A percentile compares a stretch with the other conserved stretches of the same genome.
Conservation (phyloP, 805 yeast genomes). For the Saccharomycopsis sp. region DNA sequence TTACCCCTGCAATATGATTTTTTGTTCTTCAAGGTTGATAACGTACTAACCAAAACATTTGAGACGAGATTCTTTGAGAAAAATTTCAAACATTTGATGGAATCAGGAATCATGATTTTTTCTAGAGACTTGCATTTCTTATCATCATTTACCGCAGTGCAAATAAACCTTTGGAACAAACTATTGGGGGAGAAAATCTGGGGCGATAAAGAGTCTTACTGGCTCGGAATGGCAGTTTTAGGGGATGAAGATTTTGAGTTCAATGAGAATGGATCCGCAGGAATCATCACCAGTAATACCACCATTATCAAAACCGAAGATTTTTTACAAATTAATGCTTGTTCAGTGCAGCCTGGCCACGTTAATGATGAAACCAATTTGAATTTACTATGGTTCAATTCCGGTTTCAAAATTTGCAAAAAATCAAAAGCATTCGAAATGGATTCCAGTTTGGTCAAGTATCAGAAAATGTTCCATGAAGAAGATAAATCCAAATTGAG, state of each 20-base stretch:
- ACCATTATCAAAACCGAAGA: neutral
- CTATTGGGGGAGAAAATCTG: conserved; percentile 40
- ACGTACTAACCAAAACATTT: conserved; percentile 26
- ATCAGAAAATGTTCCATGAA: conserved; percentile 1
- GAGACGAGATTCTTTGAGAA: conserved; percentile 29
- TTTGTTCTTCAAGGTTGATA: conserved; percentile 27
- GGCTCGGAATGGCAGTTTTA: conserved; percentile 47
- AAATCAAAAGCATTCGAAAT: conserved; percentile 17
- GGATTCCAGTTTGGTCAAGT: conserved; percentile 5
- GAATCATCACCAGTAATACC: conserved; percentile 35
- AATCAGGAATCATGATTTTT: conserved; percentile 34
- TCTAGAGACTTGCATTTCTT: conserved; percentile 38
- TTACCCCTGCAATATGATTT: conserved; percentile 32
- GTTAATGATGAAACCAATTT: conserved; percentile 35
- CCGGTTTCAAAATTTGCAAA: conserved; percentile 43
- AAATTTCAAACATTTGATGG: conserved; percentile 32
- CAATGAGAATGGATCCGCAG: conserved; percentile 43
- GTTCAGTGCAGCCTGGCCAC: conserved; percentile 38
- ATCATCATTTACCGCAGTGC: conserved; percentile 35
- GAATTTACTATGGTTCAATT: conserved; percentile 47
- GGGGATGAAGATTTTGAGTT: conserved; percentile 46
- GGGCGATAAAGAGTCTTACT: conserved; percentile 60
- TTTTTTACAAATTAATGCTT: conserved; percentile 1
- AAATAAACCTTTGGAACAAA: conserved; percentile 29
- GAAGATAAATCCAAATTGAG: neutral